Evolutionary conservation across 768 basidiomycete species (phyloP).

Genomic region (Phylloporus sp.): DNA sequence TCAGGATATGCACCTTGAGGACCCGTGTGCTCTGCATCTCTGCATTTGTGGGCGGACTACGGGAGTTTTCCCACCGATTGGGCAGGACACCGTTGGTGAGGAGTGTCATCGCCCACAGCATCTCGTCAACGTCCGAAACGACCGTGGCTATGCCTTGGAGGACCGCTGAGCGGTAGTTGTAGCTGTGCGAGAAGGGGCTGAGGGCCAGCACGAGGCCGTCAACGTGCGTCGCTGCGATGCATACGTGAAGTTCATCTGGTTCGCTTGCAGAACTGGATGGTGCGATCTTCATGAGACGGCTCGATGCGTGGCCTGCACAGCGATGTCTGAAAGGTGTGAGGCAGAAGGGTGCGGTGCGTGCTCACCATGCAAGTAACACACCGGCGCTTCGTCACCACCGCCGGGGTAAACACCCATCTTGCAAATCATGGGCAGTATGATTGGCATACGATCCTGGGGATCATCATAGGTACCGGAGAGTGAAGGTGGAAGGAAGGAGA

Average conservation of each 20-base stretch:
- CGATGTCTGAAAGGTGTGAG: not conserved
- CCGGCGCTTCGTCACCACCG: conserved; percentile 3
- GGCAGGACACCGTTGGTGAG: conserved; percentile 23
- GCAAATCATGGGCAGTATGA: conserved; percentile 27
- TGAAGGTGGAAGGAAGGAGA: conserved; percentile 23
- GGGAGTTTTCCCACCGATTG: conserved; percentile 17
- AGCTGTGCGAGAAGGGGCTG: conserved; percentile 24
- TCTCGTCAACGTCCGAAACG: conserved; percentile 18
- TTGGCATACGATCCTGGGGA: conserved; percentile 10
- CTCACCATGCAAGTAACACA: conserved; percentile 25
- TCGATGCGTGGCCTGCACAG: conserved; percentile 18
- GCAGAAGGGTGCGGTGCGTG: too few relatives aligned
- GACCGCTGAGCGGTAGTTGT: conserved; percentile 25
- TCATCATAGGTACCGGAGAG: conserved; percentile 9
- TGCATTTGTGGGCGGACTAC: conserved; percentile 18
- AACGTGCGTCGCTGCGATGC: conserved; percentile 23
- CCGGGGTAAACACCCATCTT: conserved; percentile 19
- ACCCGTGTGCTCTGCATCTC: conserved; percentile 23
- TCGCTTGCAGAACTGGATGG: not conserved
- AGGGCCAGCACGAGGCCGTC: conserved; percentile 23
- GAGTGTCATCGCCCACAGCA: conserved; percentile 22
- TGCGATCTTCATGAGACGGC: conserved; percentile 26
- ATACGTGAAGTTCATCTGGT: conserved; percentile 13
- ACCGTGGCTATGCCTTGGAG: conserved; percentile 17
- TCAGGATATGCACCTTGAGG: conserved; percentile 21